Evolutionary conservation across 306 rosid genomes (phyloP).

Genomic region (Malus asiatica): DNA sequence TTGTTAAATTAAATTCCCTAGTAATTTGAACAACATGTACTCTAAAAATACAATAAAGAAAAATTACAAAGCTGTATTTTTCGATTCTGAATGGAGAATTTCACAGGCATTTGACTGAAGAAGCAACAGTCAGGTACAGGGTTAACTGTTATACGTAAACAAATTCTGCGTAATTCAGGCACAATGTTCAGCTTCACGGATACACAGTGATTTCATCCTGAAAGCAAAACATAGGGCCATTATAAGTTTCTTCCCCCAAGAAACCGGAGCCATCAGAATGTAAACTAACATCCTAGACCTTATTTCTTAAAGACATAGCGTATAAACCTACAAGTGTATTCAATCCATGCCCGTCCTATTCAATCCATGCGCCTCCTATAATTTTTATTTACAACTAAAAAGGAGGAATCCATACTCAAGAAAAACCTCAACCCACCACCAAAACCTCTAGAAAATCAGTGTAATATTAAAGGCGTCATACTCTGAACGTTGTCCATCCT

Average conservation of each 20-base stretch:
- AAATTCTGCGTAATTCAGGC: background rate
- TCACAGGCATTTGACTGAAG: background rate
- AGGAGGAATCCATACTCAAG: background rate
- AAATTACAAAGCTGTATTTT: background rate
- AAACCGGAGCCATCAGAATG: background rate
- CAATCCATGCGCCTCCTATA: background rate
- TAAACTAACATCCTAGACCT: background rate
- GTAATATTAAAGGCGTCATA: background rate
- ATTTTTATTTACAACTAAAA: background rate
- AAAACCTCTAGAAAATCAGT: background rate
- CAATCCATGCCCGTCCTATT: background rate
- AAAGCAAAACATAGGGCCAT: background rate
- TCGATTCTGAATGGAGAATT: background rate
- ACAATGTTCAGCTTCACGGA: conserved; percentile 1
- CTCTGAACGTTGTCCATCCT: background rate
- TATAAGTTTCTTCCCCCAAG: background rate
- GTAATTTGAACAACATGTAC: background rate
- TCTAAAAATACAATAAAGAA: background rate
- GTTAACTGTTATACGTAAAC: conserved; percentile 1
- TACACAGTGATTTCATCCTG: conserved; percentile 10
- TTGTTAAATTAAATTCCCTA: conserved; percentile 6
- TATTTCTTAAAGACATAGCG: background rate
- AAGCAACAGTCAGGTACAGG: background rate
- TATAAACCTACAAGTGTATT: background rate
- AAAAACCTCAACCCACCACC: background rate